A percentile compares a stretch with the other conserved stretches of the same genome.
phyloP scores from a whole-genome alignment of 169 alveolate species.

The Amoebophrya sp. region DNA sequence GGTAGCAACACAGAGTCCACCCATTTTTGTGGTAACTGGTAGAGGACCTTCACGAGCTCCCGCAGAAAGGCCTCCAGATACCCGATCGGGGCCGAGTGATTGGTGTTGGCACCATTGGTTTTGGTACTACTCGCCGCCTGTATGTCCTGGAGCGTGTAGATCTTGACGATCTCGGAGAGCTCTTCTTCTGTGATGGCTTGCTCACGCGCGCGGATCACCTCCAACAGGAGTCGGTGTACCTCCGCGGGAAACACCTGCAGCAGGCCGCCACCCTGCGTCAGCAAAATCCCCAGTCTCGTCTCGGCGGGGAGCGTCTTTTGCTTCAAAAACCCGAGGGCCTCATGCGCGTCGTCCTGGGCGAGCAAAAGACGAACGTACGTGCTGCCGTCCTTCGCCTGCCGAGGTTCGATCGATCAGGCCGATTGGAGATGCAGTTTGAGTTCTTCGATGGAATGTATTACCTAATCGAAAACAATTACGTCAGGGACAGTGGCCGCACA shows the following conservation, averaged over 20 bases:
- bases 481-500: too few relatives aligned
- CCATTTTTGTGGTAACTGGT: background rate
- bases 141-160: background rate
- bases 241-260: background rate
- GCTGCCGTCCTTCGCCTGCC: background rate
- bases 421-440: too few relatives aligned
- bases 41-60: background rate
- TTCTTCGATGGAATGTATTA: too few relatives aligned
- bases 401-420: too few relatives aligned
- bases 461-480: too few relatives aligned
- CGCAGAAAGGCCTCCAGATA: background rate
- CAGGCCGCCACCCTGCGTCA: background rate
- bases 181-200: background rate
- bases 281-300: background rate
- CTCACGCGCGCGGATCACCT: background rate
- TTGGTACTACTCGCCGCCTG: too few relatives aligned
- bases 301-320: background rate
- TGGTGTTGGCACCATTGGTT: too few relatives aligned
- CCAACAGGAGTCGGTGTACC: background rate
- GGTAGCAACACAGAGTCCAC: background rate
- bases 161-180: background rate
- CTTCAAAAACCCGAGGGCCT: background rate
- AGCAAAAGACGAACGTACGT: background rate
- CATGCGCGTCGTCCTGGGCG: background rate
- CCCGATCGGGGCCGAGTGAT: too few relatives aligned